Conservation (phyloP, 1,139 yeast genomes). For the Lodderomyces orthopsilosis region DNA sequence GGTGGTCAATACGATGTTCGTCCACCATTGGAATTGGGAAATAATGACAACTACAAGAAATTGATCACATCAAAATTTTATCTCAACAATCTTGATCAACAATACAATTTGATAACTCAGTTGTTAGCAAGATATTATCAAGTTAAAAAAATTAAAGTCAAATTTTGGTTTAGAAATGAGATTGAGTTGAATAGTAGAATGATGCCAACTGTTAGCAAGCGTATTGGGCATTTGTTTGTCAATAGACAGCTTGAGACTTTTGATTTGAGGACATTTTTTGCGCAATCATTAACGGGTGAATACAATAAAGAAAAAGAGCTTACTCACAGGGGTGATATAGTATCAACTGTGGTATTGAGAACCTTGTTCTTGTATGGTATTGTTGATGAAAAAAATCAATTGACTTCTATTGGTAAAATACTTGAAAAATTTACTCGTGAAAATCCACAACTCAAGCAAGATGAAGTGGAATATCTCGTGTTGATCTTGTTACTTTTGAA, state of each 20-base stretch:
- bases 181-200: conserved; percentile 51
- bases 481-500: conserved; percentile 44
- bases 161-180: conserved; percentile 59
- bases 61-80: conserved; percentile 49
- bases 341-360: conserved; percentile 62
- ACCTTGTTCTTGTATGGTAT: conserved; percentile 56
- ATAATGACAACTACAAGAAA: conserved; percentile 53
- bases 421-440: conserved; percentile 34
- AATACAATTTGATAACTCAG: conserved; percentile 67
- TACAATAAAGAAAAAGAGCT: conserved; percentile 23
- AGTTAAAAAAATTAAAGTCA: conserved; percentile 59
- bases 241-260: conserved; percentile 29
- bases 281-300: conserved; percentile 20
- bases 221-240: conserved; percentile 34
- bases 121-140: conserved; percentile 84
- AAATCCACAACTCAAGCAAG: conserved; percentile 2
- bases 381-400: conserved; percentile 41
- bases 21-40: conserved; percentile 69
- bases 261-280: conserved; percentile 32
- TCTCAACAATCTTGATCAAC: conserved; percentile 52
- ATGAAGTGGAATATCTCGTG: conserved; percentile 35
- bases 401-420: conserved; percentile 58
- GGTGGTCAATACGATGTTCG: conserved; percentile 63
- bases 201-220: conserved; percentile 36
- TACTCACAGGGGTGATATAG: conserved; percentile 47